Base-by-base conservation (phyloP, 2,329 filamentous ascomycete species). In the Nigrograna mackinnonii region DNA sequence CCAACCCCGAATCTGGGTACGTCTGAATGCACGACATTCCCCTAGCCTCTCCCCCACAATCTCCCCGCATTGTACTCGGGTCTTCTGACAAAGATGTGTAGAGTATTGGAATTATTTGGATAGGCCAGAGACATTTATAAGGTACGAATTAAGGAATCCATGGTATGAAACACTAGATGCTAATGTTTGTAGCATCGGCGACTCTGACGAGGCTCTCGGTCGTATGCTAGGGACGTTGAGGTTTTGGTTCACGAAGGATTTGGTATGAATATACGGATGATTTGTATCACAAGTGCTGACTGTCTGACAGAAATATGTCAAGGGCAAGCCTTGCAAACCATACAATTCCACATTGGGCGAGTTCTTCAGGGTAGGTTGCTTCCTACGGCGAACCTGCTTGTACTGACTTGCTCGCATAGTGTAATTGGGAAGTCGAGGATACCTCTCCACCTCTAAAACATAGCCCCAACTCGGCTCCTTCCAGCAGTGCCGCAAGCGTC, bases 61-160 rank as follows among this genome's bases (percentile, higher is more conserved):
- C 16, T 19, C 34, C 39, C 19, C 26, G 26, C 34, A 34, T 34
- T 32, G 26, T 20, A 13, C 17, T 26, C 17, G 13, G 17, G 45
- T n/a, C 31, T 13, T 55, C 62, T 68, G 52, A 62, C 55, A 33
- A 18, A 16, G 24, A 32, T n/a, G 26, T 37, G 39, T 58, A 83
- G 94, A 99, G 75, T 99, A 97, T 74, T 99, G 94, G 94, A 95
- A 95, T 63, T 99, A 99, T 64, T 79, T 99, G 66, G 94, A 99
- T 71, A 83, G 91, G 57, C 92, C 92, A 17, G 95, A 95, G 69
- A 89, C 91, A 35, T 96, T 99, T 66, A 80, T 81, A 50, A 82
- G 77, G 79, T 82, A 55, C 59, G 72, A 51, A 34, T 17, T n/a
- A 34, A 11, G 3, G 14, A 14, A 12, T 12, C 24, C 7, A 20